Evolutionary conservation across 148 eudicot species (phyloP).

Genomic region (Vaccinium corymbosum): DNA sequence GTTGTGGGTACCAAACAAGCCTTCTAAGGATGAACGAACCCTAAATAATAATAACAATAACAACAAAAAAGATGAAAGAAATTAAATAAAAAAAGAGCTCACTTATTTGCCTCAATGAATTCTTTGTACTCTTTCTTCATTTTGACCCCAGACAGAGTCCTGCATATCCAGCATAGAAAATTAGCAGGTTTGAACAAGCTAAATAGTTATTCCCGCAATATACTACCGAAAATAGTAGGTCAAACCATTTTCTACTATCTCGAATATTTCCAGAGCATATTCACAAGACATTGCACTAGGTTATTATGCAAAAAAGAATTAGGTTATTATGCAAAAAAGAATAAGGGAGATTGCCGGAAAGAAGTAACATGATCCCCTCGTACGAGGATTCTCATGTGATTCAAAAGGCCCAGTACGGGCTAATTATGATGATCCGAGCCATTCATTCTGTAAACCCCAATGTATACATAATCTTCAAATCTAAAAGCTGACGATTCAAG

Average conservation of each 20-base stretch:
- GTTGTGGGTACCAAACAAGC: slow-evolving; percentile 23
- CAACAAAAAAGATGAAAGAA: neutral
- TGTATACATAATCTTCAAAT: neutral
- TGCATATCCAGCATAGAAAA: slow-evolving; percentile 33
- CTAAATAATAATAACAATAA: neutral
- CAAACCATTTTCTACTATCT: neutral
- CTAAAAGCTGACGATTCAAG: neutral
- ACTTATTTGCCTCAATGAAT: slow-evolving; percentile 76
- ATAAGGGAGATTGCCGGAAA: neutral
- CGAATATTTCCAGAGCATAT: neutral
- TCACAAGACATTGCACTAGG: neutral
- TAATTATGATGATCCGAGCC: neutral
- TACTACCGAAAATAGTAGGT: neutral
- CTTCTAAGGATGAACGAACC: neutral
- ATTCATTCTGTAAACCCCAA: neutral
- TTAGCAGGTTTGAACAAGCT: slow-evolving; percentile 17
- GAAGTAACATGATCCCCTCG: neutral
- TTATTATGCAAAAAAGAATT: neutral
- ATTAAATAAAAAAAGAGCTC: slow-evolving; percentile 19
- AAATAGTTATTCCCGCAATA: slow-evolving; percentile 24
- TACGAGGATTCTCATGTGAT: neutral
- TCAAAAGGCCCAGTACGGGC: neutral
- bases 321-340: neutral
- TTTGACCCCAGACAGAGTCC: slow-evolving; percentile 89
- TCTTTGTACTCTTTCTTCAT: slow-evolving; percentile 99